phyloP scores from a whole-genome alignment of 2,329 filamentous ascomycete species.

The Penicillium capsulatum region DNA sequence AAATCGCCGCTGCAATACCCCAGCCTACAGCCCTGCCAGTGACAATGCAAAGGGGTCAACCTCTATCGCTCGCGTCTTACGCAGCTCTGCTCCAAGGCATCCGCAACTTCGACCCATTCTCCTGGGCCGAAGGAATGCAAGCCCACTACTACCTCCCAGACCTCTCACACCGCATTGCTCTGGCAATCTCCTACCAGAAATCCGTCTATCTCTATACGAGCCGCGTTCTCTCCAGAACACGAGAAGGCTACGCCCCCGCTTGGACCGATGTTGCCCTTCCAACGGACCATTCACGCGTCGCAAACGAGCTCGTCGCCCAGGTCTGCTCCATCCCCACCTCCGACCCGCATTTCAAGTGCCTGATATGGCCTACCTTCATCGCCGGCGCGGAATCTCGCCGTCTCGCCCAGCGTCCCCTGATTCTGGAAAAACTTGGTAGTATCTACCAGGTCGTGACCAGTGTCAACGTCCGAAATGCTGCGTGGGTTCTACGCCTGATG shows the following conservation, averaged over 20 bases:
- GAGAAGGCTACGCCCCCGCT: conserved; percentile 22
- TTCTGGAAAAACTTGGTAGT: conserved; percentile 31
- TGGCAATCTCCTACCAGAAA: conserved; percentile 41
- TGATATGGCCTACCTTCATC: conserved; percentile 45
- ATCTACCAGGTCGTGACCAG: conserved; percentile 37
- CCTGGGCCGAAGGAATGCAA: conserved; percentile 34
- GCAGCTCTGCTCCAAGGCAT: conserved; percentile 34
- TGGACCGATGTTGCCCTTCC: conserved; percentile 27
- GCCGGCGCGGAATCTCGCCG: conserved; percentile 40
- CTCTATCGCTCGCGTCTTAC: conserved; percentile 30
- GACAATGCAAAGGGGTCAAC: conserved; percentile 23
- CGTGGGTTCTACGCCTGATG: conserved; percentile 39
- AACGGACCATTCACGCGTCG: conserved; percentile 27
- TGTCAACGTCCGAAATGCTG: conserved; percentile 40
- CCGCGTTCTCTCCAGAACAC: conserved; percentile 34
- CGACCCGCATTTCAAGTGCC: conserved; percentile 42
- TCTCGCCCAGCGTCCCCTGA: conserved; percentile 29
- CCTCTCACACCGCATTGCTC: conserved; percentile 46
- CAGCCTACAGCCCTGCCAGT: conserved; percentile 28
- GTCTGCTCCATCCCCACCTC: conserved; percentile 34
- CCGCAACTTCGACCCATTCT: conserved; percentile 35
- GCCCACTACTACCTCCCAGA: conserved; percentile 44
- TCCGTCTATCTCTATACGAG: conserved; percentile 41
- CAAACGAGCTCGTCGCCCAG: conserved; percentile 33
- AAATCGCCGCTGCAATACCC: conserved; percentile 19